phyloP scores from a whole-genome alignment of 176 grass and related monocot genomes.

The Aegilops sharonensis region DNA sequence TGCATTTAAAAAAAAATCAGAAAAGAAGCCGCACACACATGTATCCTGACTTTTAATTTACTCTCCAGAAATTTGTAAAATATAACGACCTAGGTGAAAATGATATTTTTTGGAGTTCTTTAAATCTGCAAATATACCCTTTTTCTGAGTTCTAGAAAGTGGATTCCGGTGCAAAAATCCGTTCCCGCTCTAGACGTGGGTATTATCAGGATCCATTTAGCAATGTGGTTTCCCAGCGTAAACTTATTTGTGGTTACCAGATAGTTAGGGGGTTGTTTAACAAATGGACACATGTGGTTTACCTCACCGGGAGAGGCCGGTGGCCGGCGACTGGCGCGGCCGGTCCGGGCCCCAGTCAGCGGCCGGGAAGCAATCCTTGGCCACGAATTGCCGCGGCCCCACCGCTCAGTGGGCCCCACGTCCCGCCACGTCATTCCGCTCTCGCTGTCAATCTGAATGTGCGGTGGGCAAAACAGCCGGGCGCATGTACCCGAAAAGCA shows the following conservation, averaged over 20 bases:
- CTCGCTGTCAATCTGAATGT: not conserved
- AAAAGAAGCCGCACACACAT: no score
- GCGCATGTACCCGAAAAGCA: not conserved
- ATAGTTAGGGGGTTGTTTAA: slow-evolving; percentile 16
- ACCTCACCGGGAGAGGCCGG: slow-evolving; percentile 35
- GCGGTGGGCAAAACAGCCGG: slow-evolving; percentile 16
- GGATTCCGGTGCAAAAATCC: not conserved
- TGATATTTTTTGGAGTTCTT: no score
- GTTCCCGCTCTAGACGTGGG: not conserved
- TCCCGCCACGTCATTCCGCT: not conserved
- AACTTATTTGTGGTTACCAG: not conserved
- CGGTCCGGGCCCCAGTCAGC: slow-evolving; percentile 38
- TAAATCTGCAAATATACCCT: no score
- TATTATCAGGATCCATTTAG: not conserved
- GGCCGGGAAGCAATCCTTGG: slow-evolving; percentile 3
- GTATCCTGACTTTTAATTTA: no score
- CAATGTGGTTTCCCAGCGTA: not conserved
- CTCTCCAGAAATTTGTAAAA: no score
- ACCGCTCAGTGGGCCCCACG: not conserved
- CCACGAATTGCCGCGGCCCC: slow-evolving; percentile 26
- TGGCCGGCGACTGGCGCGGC: slow-evolving; percentile 22
- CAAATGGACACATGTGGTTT: slow-evolving; percentile 17
- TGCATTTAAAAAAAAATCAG: no score
- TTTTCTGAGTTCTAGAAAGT: no score
- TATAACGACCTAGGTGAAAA: no score